phyloP scores from a whole-genome alignment of 345 rosid species.

The Raphanus sativus region DNA sequence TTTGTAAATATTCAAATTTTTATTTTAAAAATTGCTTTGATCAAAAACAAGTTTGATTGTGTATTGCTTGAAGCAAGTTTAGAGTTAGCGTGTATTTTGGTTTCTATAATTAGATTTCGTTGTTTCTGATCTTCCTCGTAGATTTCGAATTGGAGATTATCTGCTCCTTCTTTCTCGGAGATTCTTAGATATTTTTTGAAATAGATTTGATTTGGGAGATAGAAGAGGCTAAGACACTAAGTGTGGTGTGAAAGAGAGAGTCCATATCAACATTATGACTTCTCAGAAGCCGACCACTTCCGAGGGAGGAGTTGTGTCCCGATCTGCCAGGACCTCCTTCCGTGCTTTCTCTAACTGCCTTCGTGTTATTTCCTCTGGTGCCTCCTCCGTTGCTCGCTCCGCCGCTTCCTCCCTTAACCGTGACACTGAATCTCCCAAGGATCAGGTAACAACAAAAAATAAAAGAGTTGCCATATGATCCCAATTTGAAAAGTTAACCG shows the following conservation, averaged over 20 bases:
- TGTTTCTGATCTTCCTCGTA: conserved; percentile 2
- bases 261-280: conserved; percentile 4
- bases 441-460: conserved; percentile 51
- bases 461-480: background rate
- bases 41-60: conserved; percentile 6
- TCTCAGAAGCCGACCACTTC: conserved; percentile 40
- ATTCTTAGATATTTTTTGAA: conserved; percentile 7
- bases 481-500: background rate
- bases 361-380: conserved; percentile 82
- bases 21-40: background rate
- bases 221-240: background rate
- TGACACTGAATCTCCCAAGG: conserved; percentile 56
- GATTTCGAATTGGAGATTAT: background rate
- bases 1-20: conserved; percentile 3
- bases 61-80: conserved; percentile 19
- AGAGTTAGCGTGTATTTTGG: conserved; percentile 31
- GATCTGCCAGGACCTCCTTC: conserved; percentile 72
- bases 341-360: conserved; percentile 75
- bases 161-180: conserved; percentile 7
- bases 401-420: conserved; percentile 75
- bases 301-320: conserved; percentile 44
- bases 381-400: conserved; percentile 83
- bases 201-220: background rate
- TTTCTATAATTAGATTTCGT: conserved; percentile 21
- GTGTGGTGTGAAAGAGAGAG: conserved; percentile 5